Evolutionary conservation across 1,284 basidiomycete genomes (phyloP).

Genomic region (Papiliotrema flavescens): DNA sequence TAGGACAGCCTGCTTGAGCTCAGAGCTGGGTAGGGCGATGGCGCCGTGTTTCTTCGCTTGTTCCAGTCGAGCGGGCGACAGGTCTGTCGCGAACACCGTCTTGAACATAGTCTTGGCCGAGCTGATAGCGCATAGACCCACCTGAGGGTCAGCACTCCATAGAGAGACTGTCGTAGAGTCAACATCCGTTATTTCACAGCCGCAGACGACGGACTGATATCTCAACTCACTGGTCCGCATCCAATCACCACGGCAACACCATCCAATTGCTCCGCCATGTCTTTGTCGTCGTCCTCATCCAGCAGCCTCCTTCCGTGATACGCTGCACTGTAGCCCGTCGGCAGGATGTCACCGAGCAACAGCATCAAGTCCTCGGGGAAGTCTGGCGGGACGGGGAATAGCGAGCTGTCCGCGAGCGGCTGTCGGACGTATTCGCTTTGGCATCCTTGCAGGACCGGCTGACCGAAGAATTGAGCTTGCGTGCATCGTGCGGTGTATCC

Average conservation of each 20-base stretch:
- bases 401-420: slow-evolving; percentile 53
- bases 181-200: too few species aligned
- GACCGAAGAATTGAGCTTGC: neutral
- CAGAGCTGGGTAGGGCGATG: slow-evolving; percentile 32
- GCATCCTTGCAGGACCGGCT: neutral
- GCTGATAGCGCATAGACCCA: slow-evolving; percentile 48
- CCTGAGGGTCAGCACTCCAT: slow-evolving; percentile 17
- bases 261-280: neutral
- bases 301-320: slow-evolving; percentile 26
- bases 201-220: too few species aligned
- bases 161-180: too few species aligned
- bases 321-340: slow-evolving; percentile 50
- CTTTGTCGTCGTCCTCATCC: neutral
- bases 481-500: neutral
- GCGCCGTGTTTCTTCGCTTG: slow-evolving; percentile 46
- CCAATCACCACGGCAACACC: slow-evolving; percentile 47
- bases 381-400: slow-evolving; percentile 46
- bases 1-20: slow-evolving; percentile 26
- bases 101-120: slow-evolving; percentile 46
- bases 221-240: slow-evolving; percentile 50
- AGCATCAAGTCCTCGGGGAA: slow-evolving; percentile 48
- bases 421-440: slow-evolving; percentile 84
- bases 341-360: slow-evolving; percentile 51
- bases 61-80: slow-evolving; percentile 19
- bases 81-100: slow-evolving; percentile 38